A percentile compares a stretch with the other conserved stretches of the same genome.
These are phyloP conservation scores for Saccharomycopsis babjevae DNA, from an alignment of 805 yeast species.

Conservation along the genomic window DNA sequence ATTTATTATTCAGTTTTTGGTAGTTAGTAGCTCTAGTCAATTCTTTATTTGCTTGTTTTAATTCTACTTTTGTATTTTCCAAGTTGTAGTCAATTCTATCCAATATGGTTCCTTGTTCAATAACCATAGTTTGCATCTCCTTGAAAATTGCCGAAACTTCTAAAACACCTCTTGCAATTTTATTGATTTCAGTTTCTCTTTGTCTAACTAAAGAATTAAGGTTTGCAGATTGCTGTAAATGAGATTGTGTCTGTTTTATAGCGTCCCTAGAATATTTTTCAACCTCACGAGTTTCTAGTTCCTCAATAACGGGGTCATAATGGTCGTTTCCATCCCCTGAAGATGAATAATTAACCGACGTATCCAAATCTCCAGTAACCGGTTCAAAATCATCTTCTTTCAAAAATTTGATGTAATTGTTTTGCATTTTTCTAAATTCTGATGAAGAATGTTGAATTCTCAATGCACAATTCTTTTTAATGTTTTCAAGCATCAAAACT, in stretches of 20 bases:
- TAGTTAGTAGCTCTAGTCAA: conserved; percentile 64
- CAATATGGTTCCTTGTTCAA: conserved; percentile 90
- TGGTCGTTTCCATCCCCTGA: conserved; percentile 5
- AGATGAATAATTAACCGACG: conserved; percentile 23
- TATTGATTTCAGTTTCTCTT: conserved; percentile 82
- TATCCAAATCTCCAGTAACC: conserved; percentile 18
- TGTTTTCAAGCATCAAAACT: conserved; percentile 59
- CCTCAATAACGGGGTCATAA: conserved; percentile 25
- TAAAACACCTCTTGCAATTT: conserved; percentile 85
- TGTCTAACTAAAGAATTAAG: conserved; percentile 31
- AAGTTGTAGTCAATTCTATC: conserved; percentile 92
- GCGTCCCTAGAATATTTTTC: conserved; percentile 47
- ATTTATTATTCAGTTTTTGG: conserved; percentile 84
- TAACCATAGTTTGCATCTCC: conserved; percentile 83
- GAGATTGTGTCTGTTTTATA: conserved; percentile 37
- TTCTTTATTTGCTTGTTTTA: conserved; percentile 70
- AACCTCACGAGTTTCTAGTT: conserved; percentile 29
- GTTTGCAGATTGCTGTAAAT: conserved; percentile 22
- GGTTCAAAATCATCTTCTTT: conserved; percentile 65
- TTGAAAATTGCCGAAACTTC: conserved; percentile 90
- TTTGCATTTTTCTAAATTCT: conserved; percentile 76
- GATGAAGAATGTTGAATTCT: conserved; percentile 73
- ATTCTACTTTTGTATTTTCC: conserved; percentile 65
- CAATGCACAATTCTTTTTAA: conserved; percentile 76
- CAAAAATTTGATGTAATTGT: conserved; percentile 74